Evolutionary conservation across 192 early-diverging fungal genomes (phyloP).

Genomic region (Dissophora globulifera): DNA sequence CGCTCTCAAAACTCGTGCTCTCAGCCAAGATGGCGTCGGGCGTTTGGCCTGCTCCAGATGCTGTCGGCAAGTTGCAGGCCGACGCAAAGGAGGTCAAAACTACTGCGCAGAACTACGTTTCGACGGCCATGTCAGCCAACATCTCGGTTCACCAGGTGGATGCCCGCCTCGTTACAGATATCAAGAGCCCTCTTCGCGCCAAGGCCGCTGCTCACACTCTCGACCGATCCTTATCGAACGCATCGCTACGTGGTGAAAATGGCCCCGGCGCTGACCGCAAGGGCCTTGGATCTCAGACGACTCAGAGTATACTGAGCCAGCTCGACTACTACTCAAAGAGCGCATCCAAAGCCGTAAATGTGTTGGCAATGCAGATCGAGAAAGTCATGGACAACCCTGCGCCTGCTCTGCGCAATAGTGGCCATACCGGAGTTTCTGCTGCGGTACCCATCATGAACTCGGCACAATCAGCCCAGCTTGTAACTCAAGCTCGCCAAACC

Average conservation of each 20-base stretch:
- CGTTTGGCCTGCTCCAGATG: conserved; percentile 90
- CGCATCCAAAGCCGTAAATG: conserved; percentile 44
- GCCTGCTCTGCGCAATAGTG: conserved; percentile 12
- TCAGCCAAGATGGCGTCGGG: conserved; percentile 68
- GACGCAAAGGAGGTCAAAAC: conserved; percentile 80
- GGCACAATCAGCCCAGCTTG: conserved; percentile 54
- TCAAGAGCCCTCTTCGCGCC: conserved; percentile 42
- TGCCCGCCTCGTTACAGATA: conserved; percentile 41
- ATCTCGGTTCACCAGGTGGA: conserved; percentile 49
- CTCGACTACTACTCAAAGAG: conserved; percentile 54
- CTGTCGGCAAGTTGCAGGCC: conserved; percentile 73
- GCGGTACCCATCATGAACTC: conserved; percentile 46
- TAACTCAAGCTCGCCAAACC: conserved; percentile 51
- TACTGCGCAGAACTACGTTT: conserved; percentile 76
- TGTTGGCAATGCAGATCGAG: conserved; percentile 47
- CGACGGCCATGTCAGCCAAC: conserved; percentile 32
- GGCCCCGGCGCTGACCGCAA: conserved; percentile 18
- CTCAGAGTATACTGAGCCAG: conserved; percentile 42
- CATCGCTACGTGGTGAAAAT: conserved; percentile 21
- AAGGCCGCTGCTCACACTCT: conserved; percentile 34
- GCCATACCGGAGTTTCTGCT: conserved; percentile 10
- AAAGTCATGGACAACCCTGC: conserved; percentile 41
- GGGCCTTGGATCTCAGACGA: conserved; percentile 41
- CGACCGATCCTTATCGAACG: conserved; percentile 48
- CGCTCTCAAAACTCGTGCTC: conserved; percentile 81